Evolutionary conservation across 2,329 filamentous ascomycete species (phyloP).

Genomic region (Pseudopithomyces chartarum): DNA sequence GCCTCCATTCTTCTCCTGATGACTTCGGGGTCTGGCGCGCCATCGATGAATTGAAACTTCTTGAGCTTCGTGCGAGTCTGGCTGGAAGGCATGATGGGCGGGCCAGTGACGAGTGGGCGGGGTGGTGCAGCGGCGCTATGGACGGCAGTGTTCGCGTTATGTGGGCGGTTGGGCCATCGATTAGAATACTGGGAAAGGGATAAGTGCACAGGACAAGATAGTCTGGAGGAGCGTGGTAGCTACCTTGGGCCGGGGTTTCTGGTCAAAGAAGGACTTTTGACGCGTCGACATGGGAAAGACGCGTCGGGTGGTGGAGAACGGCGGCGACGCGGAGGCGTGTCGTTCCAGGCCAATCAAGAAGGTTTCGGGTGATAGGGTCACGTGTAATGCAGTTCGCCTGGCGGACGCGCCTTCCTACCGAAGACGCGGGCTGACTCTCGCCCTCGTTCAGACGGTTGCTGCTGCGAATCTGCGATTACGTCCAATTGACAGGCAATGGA

Average conservation of each 20-base stretch:
- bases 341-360: conserved; percentile 13
- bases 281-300: conserved; percentile 49
- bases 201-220: conserved; percentile 13
- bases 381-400: background rate
- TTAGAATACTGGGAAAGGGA: conserved; percentile 24
- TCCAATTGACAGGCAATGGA: background rate
- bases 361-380: conserved; percentile 2
- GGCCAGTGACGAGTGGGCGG: conserved; percentile 39
- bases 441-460: too few species aligned
- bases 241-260: conserved; percentile 51
- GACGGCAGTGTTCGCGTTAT: conserved; percentile 32
- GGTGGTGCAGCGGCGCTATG: conserved; percentile 33
- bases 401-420: background rate
- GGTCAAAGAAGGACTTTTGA: conserved; percentile 59
- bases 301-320: conserved; percentile 5
- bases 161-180: conserved; percentile 41
- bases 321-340: conserved; percentile 9
- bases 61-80: conserved; percentile 61
- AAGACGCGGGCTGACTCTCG: background rate
- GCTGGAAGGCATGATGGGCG: conserved; percentile 56
- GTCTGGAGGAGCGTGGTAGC: background rate
- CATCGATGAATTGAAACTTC: conserved; percentile 58
- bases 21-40: conserved; percentile 29
- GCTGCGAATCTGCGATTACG: background rate
- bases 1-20: conserved; percentile 34